These are phyloP conservation scores for Borovskyia barvae DNA, from an alignment of 208 protist genomes.

Conservation along the genomic window DNA sequence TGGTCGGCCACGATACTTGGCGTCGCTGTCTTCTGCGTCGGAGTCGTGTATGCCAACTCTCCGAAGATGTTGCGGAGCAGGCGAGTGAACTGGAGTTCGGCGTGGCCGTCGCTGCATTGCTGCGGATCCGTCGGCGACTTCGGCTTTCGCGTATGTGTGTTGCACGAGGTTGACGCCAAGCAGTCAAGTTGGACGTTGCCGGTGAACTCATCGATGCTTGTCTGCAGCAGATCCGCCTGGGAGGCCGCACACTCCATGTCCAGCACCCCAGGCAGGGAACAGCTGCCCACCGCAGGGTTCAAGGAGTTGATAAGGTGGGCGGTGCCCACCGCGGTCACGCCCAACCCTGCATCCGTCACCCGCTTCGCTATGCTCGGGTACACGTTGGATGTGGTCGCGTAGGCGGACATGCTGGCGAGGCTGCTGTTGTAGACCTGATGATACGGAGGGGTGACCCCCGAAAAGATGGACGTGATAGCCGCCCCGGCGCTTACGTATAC, in stretches of 20 bases:
- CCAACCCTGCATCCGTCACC: slow-evolving; percentile 33
- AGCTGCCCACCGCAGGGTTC: slow-evolving; percentile 29
- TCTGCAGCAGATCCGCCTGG: slow-evolving; percentile 12
- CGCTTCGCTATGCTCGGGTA: slow-evolving; percentile 56
- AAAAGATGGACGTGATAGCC: slow-evolving; percentile 55
- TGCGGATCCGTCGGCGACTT: slow-evolving; percentile 25
- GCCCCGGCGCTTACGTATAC: slow-evolving; percentile 41
- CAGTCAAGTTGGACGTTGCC: slow-evolving; percentile 45
- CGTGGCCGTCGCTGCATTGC: slow-evolving; percentile 33
- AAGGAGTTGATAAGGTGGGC: slow-evolving; percentile 62
- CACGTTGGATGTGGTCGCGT: slow-evolving; percentile 34
- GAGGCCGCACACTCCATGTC: slow-evolving; percentile 65
- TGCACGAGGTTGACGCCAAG: slow-evolving; percentile 53
- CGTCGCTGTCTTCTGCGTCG: slow-evolving; percentile 23
- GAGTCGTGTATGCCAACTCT: slow-evolving; percentile 28
- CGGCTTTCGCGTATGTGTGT: slow-evolving; percentile 32
- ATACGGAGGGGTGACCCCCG: slow-evolving; percentile 42
- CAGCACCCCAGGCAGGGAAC: slow-evolving; percentile 53
- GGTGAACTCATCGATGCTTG: slow-evolving; percentile 16
- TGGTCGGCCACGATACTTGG: slow-evolving; percentile 38
- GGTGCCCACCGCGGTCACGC: slow-evolving; percentile 46
- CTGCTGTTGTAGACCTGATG: slow-evolving; percentile 54
- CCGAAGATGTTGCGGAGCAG: slow-evolving; percentile 49
- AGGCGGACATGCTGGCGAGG: slow-evolving; percentile 28
- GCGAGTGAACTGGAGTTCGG: slow-evolving; percentile 42